Percentiles rank a stretch among this genome's conserved stretches.
phyloP scores from a whole-genome alignment of 2,329 filamentous ascomycete genomes.

The Neopestalotiopsis sp. region DNA sequence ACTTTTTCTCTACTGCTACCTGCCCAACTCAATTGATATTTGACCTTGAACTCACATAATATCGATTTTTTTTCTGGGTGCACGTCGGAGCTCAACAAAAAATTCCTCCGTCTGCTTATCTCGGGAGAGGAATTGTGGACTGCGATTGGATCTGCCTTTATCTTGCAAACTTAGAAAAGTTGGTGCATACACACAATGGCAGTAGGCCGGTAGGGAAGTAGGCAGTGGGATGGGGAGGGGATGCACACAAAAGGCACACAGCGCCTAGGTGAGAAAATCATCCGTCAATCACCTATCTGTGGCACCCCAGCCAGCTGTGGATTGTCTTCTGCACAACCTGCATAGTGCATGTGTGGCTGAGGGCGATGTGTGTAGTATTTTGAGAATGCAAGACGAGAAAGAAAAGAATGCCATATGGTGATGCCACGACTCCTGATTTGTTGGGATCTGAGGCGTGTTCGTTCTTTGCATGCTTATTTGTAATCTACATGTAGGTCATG shows the following conservation, averaged over 20 bases:
- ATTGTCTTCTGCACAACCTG: background rate
- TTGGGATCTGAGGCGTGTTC: background rate
- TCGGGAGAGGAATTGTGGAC: background rate
- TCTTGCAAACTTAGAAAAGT: background rate
- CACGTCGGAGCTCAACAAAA: constrained; percentile 1
- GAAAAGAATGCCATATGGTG: background rate
- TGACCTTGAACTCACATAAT: background rate
- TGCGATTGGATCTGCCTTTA: background rate
- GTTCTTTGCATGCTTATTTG: background rate
- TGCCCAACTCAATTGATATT: background rate
- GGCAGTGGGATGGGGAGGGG: background rate
- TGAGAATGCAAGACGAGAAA: background rate
- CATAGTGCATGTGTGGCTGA: background rate
- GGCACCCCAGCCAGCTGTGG: background rate
- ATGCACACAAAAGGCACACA: background rate
- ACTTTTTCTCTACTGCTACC: background rate
- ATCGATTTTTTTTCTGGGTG: background rate
- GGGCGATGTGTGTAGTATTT: background rate
- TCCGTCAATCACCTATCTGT: background rate
- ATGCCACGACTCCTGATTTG: background rate
- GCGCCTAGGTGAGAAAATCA: background rate
- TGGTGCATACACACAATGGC: background rate
- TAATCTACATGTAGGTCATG: background rate
- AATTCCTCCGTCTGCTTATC: background rate
- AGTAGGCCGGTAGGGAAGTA: background rate